Conservation (phyloP, 176 grass and related monocot species). For the Olyra latifolia region DNA sequence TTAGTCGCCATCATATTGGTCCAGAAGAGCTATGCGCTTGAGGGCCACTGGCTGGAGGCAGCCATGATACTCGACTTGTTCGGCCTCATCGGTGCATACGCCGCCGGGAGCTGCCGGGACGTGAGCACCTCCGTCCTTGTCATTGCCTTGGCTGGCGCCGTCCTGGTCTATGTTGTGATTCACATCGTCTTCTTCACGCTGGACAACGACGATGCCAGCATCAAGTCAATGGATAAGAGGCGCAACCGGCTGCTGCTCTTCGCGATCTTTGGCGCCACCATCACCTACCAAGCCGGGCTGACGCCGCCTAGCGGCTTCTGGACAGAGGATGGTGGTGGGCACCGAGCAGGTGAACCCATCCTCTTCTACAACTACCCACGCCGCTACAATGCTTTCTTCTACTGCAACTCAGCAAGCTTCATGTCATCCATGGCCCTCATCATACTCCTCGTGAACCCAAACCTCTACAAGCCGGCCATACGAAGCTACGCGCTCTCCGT, state of each 20-base stretch:
- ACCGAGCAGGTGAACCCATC: background rate
- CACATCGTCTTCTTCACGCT: slow-evolving; percentile 25
- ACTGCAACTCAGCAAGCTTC: slow-evolving; percentile 43
- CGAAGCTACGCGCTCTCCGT: slow-evolving; percentile 16
- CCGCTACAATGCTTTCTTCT: slow-evolving; percentile 36
- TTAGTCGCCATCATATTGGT: slow-evolving; percentile 37
- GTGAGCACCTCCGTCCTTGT: slow-evolving; percentile 17
- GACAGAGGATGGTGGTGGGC: background rate
- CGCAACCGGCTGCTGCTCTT: slow-evolving; percentile 42
- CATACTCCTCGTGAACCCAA: slow-evolving; percentile 16
- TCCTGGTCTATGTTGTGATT: slow-evolving; percentile 12
- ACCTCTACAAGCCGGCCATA: slow-evolving; percentile 4
- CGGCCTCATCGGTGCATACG: slow-evolving; percentile 40
- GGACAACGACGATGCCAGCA: too few relatives aligned
- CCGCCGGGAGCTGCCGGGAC: slow-evolving; percentile 25
- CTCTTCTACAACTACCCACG: background rate
- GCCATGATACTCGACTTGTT: slow-evolving; percentile 35
- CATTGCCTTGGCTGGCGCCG: slow-evolving; percentile 8
- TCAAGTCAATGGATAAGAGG: slow-evolving; percentile 8
- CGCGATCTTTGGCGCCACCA: slow-evolving; percentile 32
- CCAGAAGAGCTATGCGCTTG: too few relatives aligned
- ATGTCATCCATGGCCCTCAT: slow-evolving; percentile 39
- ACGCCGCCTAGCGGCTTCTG: slow-evolving; percentile 23
- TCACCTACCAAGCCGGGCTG: slow-evolving; percentile 47
- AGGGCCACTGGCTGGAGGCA: slow-evolving; percentile 13